A percentile compares a stretch with the other conserved stretches of the same genome.
Evolutionary conservation across 2,329 filamentous ascomycete genomes (phyloP).

Genomic region (Exophiala sideris): DNA sequence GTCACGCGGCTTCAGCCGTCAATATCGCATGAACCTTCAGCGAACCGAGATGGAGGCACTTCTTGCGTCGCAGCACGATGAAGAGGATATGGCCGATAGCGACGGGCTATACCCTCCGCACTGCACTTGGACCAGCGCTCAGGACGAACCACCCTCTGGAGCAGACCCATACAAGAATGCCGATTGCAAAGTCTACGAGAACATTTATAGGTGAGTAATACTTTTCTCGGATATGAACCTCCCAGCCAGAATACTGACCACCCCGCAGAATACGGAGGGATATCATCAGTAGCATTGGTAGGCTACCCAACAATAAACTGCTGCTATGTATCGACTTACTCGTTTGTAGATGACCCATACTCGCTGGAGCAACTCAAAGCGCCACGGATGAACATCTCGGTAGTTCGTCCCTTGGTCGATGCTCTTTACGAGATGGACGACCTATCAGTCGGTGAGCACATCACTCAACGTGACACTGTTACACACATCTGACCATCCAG

Average conservation of each 20-base stretch:
- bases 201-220: conserved; percentile 24
- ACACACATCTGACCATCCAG: conserved; percentile 39
- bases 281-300: conserved; percentile 31
- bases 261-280: conserved; percentile 30
- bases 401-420: conserved; percentile 78
- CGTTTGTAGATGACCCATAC: conserved; percentile 56
- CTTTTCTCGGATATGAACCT: neutral
- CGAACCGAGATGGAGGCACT: conserved; percentile 17
- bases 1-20: conserved; percentile 2
- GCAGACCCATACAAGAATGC: conserved; percentile 24
- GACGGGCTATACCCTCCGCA: conserved; percentile 29
- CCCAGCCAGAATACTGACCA: too few relatives aligned
- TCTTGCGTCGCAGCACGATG: conserved; percentile 24
- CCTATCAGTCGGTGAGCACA: conserved; percentile 66
- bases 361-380: conserved; percentile 74
- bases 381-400: conserved; percentile 74
- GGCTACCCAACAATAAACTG: conserved; percentile 3
- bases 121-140: conserved; percentile 25
- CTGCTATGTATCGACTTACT: neutral
- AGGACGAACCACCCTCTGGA: conserved; percentile 13
- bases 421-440: conserved; percentile 76
- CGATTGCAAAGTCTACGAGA: conserved; percentile 26
- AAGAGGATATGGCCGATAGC: conserved; percentile 26
- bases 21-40: conserved; percentile 18
- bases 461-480: neutral